Evolutionary conservation across 495 filamentous ascomycete species (phyloP), one percentile per base, ranked within the genome.

Genomic region (Aspergillus incahuasiensis): DNA sequence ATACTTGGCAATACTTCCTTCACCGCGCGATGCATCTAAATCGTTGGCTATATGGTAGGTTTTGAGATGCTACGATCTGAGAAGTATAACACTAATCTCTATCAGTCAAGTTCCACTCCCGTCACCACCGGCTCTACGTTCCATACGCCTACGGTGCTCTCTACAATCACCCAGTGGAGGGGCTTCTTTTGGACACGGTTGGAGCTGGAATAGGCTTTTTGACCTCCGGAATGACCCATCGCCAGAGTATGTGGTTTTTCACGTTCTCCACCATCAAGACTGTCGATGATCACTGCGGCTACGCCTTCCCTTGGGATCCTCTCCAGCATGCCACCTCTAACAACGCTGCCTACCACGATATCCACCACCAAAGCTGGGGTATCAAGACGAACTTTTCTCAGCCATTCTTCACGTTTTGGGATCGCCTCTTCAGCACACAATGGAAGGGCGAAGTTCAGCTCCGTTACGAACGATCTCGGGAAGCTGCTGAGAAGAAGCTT

Each of bases 361-460:
- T 98, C 49, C 94, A 98, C 69, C 94, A 98, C 72, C 94, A 98
- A 74, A 95, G 89, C 74, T 98, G 92, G 94, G 94, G 94, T 45
- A 96, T 98, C 76, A 97, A 80, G 62, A 78, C 68, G 35, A 80
- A 80, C 56, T 80, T 78, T 59, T 79, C 77, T 0, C 77, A 80
- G 50, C 77, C 76, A 15, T 80, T 79, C 63, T 78, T 77, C 51
- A 76, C 64, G 48, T 75, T 80, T 63, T 80, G 78, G 77, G 78
- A 80, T 52, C 71, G 74, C 24, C 55, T 79, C 5, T 64, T 79
- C 15, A 64, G 65, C 18, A 80, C 78, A 16, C 68, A 70, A 44
- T 80, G 76, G 76, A 68, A 63, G 25, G 73, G 77, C 39, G 73
- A 77, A 20, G 68, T 74, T 12, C 66, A 69, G 49, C 58, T 70